phyloP scores from a whole-genome alignment of 768 basidiomycete genomes.

The Lepiota brunneoincarnata region DNA sequence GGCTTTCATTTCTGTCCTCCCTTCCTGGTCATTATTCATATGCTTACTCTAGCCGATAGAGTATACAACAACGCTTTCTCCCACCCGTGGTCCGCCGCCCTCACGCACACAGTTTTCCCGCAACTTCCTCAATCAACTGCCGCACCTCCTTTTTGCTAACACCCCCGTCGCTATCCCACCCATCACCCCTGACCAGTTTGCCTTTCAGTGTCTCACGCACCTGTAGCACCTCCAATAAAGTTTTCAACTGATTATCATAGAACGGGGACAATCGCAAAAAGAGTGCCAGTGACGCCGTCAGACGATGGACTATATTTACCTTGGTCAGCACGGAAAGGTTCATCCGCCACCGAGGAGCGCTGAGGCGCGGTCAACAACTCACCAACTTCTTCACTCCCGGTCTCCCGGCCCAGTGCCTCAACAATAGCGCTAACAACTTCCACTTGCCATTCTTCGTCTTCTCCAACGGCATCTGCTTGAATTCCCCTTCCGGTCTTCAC shows the following conservation, averaged over 20 bases:
- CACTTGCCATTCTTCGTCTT: slow-evolving; percentile 78
- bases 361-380: slow-evolving; percentile 26
- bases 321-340: neutral
- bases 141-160: slow-evolving; percentile 65
- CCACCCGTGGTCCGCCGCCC: neutral
- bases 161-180: slow-evolving; percentile 44
- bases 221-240: slow-evolving; percentile 72
- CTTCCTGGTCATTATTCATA: no score
- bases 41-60: no score
- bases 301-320: slow-evolving; percentile 63
- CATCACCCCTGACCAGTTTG: slow-evolving; percentile 52
- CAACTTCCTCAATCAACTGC: slow-evolving; percentile 66
- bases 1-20: neutral
- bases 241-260: slow-evolving; percentile 47
- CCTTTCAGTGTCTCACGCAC: slow-evolving; percentile 49
- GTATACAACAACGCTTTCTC: neutral
- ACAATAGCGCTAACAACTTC: slow-evolving; percentile 84
- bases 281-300: slow-evolving; percentile 76
- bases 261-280: slow-evolving; percentile 74
- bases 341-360: neutral
- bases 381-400: slow-evolving; percentile 78
- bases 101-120: slow-evolving; percentile 39
- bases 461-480: slow-evolving; percentile 29
- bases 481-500: slow-evolving; percentile 26
- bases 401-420: slow-evolving; percentile 74